phyloP scores from a whole-genome alignment of 2,329 filamentous ascomycete species.

The Pseudovirgaria hyperparasitica region DNA sequence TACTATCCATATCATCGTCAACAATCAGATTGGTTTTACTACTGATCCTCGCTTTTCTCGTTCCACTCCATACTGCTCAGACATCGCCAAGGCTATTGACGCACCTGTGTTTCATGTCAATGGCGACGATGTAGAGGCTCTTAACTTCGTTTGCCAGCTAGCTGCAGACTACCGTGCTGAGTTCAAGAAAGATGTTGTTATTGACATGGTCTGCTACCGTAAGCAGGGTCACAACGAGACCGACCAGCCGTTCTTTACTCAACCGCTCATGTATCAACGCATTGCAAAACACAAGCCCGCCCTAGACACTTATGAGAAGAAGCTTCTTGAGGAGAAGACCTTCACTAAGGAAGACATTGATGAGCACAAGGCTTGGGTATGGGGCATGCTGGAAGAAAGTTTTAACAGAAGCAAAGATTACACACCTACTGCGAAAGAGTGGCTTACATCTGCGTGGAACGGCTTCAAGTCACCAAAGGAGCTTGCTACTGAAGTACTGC shows the following conservation, averaged over 20 bases:
- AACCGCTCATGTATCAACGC: constrained; percentile 98
- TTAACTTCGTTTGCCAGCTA: constrained; percentile 96
- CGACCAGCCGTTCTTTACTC: constrained; percentile 98
- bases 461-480: constrained; percentile 99
- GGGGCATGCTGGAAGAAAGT: constrained; percentile 97
- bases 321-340: constrained; percentile 80
- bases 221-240: constrained; percentile 99
- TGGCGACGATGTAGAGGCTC: constrained; percentile 92
- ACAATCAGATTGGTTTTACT: constrained; percentile 99
- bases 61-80: constrained; percentile 96
- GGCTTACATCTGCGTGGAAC: constrained; percentile 98
- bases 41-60: constrained; percentile 95
- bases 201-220: constrained; percentile 97
- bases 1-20: constrained; percentile 92
- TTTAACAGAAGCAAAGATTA: constrained; percentile 97
- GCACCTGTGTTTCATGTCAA: constrained; percentile 99
- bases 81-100: constrained; percentile 98
- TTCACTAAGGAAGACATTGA: constrained; percentile 97
- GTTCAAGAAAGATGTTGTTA: constrained; percentile 96
- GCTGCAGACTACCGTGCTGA: constrained; percentile 96
- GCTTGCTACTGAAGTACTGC: constrained; percentile 83
- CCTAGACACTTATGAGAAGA: constrained; percentile 82
- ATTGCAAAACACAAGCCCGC: constrained; percentile 75
- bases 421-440: constrained; percentile 90
- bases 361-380: constrained; percentile 99